Conservation (phyloP, 2,329 filamentous ascomycete species). For the Ophiobolus disseminans region DNA sequence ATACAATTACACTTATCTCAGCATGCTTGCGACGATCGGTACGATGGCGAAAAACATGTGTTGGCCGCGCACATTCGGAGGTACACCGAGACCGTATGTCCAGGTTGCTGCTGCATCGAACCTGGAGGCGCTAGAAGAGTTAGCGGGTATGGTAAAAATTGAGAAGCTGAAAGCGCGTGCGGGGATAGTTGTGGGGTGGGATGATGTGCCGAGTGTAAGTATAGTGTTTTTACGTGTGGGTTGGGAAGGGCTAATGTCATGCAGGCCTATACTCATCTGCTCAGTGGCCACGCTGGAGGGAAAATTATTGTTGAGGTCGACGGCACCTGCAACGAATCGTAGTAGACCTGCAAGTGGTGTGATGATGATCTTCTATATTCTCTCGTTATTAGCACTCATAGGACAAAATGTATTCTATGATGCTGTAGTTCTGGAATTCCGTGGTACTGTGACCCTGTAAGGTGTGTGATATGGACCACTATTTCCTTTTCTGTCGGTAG, state of each 20-base stretch:
- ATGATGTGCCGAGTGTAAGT: conserved; percentile 16
- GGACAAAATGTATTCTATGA: too few relatives aligned
- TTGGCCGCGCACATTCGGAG: conserved; percentile 20
- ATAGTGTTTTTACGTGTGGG: background rate
- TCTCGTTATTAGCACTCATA: too few relatives aligned
- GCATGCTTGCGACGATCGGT: conserved; percentile 14
- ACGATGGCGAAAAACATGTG: conserved; percentile 21
- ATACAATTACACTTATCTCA: conserved; percentile 7
- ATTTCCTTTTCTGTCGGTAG: too few relatives aligned
- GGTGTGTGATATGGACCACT: too few relatives aligned
- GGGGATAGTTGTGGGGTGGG: conserved; percentile 7
- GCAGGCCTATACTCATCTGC: conserved; percentile 10
- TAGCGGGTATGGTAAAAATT: conserved; percentile 12
- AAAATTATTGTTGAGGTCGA: conserved; percentile 11
- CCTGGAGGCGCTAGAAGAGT: conserved; percentile 10
- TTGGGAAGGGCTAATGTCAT: background rate
- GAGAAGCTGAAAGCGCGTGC: conserved; percentile 15
- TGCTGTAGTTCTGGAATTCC: too few relatives aligned
- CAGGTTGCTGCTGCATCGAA: conserved; percentile 17
- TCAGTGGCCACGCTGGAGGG: conserved; percentile 11
- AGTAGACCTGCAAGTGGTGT: too few relatives aligned
- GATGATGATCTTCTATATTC: too few relatives aligned
- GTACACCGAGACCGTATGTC: conserved; percentile 17
- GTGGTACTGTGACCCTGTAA: too few relatives aligned
- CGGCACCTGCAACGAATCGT: too few relatives aligned